Percentiles rank a stretch among this genome's conserved stretches.
phyloP scores from a whole-genome alignment of 1,284 basidiomycete species.

The Lentinula novae-zelandiae region DNA sequence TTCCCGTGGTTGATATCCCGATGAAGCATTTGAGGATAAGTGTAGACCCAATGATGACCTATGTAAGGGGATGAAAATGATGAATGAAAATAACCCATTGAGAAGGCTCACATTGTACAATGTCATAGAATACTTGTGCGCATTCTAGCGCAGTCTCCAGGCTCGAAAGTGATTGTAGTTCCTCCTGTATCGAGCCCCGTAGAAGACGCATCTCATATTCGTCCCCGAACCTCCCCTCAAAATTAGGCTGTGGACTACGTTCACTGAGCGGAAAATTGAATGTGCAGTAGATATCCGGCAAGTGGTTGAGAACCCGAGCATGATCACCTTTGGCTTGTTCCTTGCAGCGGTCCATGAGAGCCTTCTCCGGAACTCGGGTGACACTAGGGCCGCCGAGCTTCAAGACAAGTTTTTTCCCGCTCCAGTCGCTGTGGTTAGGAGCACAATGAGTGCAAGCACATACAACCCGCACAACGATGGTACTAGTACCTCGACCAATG shows the following conservation, averaged over 20 bases:
- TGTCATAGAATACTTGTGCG: conserved; percentile 3
- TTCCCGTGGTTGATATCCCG: too few relatives aligned
- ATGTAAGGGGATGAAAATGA: background rate
- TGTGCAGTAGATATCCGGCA: background rate
- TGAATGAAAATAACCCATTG: too few relatives aligned
- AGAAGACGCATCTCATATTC: background rate
- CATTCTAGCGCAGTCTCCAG: background rate
- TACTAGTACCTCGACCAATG: background rate
- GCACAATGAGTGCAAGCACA: background rate
- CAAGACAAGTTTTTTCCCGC: background rate
- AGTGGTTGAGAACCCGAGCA: background rate
- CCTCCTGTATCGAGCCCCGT: background rate
- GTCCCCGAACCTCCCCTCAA: background rate
- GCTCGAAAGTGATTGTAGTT: background rate
- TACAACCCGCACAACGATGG: background rate
- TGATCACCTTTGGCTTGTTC: background rate
- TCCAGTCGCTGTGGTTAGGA: background rate
- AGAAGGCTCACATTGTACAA: conserved; percentile 1
- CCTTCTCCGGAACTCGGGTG: background rate
- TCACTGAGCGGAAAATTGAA: background rate
- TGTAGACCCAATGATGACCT: background rate
- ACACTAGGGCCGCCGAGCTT: background rate
- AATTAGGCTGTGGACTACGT: background rate
- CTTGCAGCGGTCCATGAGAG: background rate
- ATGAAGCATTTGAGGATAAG: too few relatives aligned